A percentile compares a stretch with the other conserved stretches of the same genome.
Evolutionary conservation across 345 rosid species (phyloP).

Genomic region (Ricinus communis): DNA sequence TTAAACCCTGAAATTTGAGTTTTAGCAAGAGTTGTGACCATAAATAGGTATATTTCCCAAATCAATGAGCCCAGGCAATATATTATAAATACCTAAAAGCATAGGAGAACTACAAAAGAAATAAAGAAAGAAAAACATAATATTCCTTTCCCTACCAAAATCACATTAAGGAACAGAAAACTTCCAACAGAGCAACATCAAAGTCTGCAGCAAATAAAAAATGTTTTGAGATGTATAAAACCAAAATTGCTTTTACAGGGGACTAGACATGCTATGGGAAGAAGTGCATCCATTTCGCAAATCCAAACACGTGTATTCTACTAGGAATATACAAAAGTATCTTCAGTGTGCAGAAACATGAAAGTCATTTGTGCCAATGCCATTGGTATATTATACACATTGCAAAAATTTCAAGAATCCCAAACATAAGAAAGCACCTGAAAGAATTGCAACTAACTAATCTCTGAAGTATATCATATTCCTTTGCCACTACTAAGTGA

Average conservation of each 20-base stretch:
- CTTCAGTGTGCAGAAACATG: background rate
- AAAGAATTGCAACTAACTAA: background rate
- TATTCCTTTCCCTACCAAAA: background rate
- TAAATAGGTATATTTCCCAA: background rate
- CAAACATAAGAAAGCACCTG: background rate
- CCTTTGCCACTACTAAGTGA: background rate
- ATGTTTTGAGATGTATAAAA: background rate
- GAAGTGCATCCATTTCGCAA: background rate
- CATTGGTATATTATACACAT: background rate
- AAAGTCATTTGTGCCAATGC: background rate
- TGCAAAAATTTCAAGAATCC: background rate
- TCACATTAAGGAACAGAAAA: background rate
- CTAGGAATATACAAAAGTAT: background rate
- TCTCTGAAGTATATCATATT: background rate
- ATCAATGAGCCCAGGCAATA: background rate
- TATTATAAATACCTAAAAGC: background rate
- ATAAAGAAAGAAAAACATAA: background rate
- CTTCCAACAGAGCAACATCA: no score
- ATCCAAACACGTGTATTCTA: background rate
- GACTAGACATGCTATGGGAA: background rate
- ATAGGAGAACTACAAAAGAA: background rate
- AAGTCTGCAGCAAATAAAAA: background rate
- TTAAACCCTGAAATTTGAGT: conserved; percentile 15
- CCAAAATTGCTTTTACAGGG: background rate
- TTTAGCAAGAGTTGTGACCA: background rate